Conservation (phyloP, 2,329 filamentous ascomycete genomes). For the Pyricularia sp. region DNA sequence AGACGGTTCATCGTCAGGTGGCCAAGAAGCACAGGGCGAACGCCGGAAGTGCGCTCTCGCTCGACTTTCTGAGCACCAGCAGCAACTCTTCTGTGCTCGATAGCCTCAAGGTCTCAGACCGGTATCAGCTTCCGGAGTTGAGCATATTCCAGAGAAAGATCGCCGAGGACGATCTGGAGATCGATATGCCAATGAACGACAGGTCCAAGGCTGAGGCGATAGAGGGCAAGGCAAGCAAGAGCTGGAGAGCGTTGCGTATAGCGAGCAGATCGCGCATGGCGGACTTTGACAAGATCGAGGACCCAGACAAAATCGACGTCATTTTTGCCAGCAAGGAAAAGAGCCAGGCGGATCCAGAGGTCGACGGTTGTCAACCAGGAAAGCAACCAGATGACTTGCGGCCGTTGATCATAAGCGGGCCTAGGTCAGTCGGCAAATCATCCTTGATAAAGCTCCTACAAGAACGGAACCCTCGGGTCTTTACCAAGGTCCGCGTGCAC, state of each 20-base stretch:
- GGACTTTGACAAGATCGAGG: slow-evolving; percentile 77
- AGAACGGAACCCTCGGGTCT: slow-evolving; percentile 49
- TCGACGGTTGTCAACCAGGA: slow-evolving; percentile 12
- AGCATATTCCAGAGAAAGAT: slow-evolving; percentile 62
- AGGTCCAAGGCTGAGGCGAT: slow-evolving; percentile 40
- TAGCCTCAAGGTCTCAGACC: slow-evolving; percentile 50
- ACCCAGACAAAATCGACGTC: slow-evolving; percentile 55
- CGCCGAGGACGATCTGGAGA: slow-evolving; percentile 68
- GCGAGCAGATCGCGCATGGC: slow-evolving; percentile 61
- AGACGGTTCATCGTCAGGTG: slow-evolving; percentile 51
- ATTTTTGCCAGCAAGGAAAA: slow-evolving; percentile 33
- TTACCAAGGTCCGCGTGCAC: slow-evolving; percentile 43
- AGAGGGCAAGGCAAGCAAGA: slow-evolving; percentile 73
- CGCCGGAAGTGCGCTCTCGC: slow-evolving; percentile 59
- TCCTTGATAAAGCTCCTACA: slow-evolving; percentile 50
- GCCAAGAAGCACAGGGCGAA: slow-evolving; percentile 57
- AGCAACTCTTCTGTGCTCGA: slow-evolving; percentile 50
- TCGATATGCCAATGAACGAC: slow-evolving; percentile 63
- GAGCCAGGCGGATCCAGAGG: slow-evolving; percentile 5
- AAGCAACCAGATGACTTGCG: slow-evolving; percentile 33
- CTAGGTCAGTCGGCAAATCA: slow-evolving; percentile 48
- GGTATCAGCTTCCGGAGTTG: slow-evolving; percentile 57
- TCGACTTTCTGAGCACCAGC: slow-evolving; percentile 64
- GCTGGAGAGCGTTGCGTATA: slow-evolving; percentile 77
- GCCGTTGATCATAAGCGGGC: slow-evolving; percentile 55